Evolutionary conservation across 1,284 basidiomycete species (phyloP).

Genomic region (Cutaneotrichosporon sp.): DNA sequence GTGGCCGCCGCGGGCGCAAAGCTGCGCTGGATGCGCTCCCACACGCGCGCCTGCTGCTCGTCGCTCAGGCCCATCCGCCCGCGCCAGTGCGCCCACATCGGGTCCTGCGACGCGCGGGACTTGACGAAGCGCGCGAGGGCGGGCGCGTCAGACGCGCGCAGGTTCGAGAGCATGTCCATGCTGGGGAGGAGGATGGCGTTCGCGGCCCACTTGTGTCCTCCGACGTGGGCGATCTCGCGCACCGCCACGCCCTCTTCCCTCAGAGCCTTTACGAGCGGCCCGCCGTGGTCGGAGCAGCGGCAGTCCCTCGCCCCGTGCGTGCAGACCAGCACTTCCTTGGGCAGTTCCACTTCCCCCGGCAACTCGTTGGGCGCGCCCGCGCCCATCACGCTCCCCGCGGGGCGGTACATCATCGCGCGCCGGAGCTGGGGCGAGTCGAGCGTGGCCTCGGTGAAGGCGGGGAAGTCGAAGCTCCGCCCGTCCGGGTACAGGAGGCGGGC

Average conservation of each 20-base stretch:
- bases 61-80: conserved; percentile 72
- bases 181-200: conserved; percentile 73
- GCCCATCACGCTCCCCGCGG: neutral
- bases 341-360: neutral
- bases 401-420: conserved; percentile 22
- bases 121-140: conserved; percentile 59
- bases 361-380: neutral
- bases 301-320: conserved; percentile 72
- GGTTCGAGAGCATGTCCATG: conserved; percentile 72
- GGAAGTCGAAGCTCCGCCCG: conserved; percentile 29
- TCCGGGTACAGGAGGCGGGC: conserved; percentile 43
- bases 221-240: conserved; percentile 74
- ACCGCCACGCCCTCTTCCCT: conserved; percentile 55
- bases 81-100: conserved; percentile 60
- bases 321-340: conserved; percentile 65
- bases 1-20: neutral
- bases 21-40: conserved; percentile 5
- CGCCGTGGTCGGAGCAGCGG: conserved; percentile 69
- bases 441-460: conserved; percentile 23
- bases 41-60: conserved; percentile 60
- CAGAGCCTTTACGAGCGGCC: conserved; percentile 46
- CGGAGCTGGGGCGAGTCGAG: conserved; percentile 22
- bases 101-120: neutral
- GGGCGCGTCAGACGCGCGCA: conserved; percentile 63
- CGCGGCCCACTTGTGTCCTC: conserved; percentile 81